These are phyloP conservation scores for Phytophthora boehmeriae DNA, from an alignment of 352 stramenopile species.

Conservation along the genomic window DNA sequence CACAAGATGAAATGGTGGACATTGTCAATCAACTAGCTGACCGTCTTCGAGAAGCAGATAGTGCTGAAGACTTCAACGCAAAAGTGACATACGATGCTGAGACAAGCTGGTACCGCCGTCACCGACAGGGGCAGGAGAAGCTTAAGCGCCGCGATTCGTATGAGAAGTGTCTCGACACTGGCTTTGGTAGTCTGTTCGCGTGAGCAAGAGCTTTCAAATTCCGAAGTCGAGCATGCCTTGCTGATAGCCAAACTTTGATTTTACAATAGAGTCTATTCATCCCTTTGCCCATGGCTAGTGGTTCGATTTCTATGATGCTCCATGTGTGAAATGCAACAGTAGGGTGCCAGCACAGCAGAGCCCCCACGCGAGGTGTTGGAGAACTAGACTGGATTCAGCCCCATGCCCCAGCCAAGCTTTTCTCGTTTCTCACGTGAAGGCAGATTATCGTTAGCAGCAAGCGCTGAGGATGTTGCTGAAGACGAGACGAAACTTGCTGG, in stretches of 20 bases:
- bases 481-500: conserved; percentile 47
- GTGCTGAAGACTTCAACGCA: conserved; percentile 7
- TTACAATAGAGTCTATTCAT: conserved; percentile 45
- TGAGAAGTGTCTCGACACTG: conserved; percentile 56
- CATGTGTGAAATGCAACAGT: neutral
- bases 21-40: conserved; percentile 63
- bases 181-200: conserved; percentile 55
- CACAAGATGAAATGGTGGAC: conserved; percentile 53
- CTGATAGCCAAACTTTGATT: conserved; percentile 8
- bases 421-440: conserved; percentile 50
- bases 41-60: conserved; percentile 36
- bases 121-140: conserved; percentile 75
- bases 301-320: conserved; percentile 23
- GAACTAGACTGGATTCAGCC: conserved; percentile 39
- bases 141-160: conserved; percentile 58
- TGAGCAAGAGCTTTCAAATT: conserved; percentile 18
- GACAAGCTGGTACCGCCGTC: conserved; percentile 85
- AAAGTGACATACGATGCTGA: conserved; percentile 54
- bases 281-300: conserved; percentile 22
- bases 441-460: conserved; percentile 17
- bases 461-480: conserved; percentile 19
- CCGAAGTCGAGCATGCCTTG: neutral
- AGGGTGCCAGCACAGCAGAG: conserved; percentile 2
- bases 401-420: conserved; percentile 87
- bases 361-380: conserved; percentile 7